A percentile compares a stretch with the other conserved stretches of the same genome.
These are phyloP conservation scores for Tylopilus vinaceipallidus DNA, from an alignment of 768 basidiomycete species.

Conservation along the genomic window DNA sequence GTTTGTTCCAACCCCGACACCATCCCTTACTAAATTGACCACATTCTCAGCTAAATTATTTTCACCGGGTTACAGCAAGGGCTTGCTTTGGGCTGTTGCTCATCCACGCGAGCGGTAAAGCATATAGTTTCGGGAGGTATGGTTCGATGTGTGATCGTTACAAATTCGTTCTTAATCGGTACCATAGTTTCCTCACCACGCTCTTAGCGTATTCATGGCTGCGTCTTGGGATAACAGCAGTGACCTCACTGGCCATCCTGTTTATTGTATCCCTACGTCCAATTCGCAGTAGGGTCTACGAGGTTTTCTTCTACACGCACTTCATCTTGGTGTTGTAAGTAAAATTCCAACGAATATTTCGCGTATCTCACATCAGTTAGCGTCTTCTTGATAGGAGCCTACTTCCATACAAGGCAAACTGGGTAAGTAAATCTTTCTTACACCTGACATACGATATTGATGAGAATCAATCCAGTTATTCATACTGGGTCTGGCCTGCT, in stretches of 20 bases:
- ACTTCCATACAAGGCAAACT: conserved; percentile 36
- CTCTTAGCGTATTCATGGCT: conserved; percentile 19
- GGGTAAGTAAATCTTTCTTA: conserved; percentile 10
- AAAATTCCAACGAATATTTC: not conserved
- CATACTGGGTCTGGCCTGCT: conserved; percentile 32
- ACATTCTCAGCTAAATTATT: conserved; percentile 33
- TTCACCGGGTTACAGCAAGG: conserved; percentile 51
- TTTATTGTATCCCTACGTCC: conserved; percentile 47
- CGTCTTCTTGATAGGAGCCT: conserved; percentile 38
- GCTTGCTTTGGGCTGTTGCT: conserved; percentile 45
- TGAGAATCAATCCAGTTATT: conserved; percentile 1
- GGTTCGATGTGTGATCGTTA: not conserved
- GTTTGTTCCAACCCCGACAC: conserved; percentile 1
- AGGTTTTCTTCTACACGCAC: conserved; percentile 52
- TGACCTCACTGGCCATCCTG: conserved; percentile 41
- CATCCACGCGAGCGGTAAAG: conserved; percentile 40
- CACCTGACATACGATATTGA: not conserved
- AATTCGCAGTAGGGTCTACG: conserved; percentile 46
- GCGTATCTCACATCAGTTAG: conserved; percentile 15
- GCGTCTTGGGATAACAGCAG: conserved; percentile 36
- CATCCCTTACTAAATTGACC: conserved; percentile 2
- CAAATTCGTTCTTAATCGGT: not conserved
- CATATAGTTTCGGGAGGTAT: conserved; percentile 7
- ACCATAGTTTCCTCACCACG: not conserved
- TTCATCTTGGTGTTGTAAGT: conserved; percentile 42